Base-by-base conservation (phyloP, 2,329 filamentous ascomycete genomes). In the Fusarium praegraminearum region DNA sequence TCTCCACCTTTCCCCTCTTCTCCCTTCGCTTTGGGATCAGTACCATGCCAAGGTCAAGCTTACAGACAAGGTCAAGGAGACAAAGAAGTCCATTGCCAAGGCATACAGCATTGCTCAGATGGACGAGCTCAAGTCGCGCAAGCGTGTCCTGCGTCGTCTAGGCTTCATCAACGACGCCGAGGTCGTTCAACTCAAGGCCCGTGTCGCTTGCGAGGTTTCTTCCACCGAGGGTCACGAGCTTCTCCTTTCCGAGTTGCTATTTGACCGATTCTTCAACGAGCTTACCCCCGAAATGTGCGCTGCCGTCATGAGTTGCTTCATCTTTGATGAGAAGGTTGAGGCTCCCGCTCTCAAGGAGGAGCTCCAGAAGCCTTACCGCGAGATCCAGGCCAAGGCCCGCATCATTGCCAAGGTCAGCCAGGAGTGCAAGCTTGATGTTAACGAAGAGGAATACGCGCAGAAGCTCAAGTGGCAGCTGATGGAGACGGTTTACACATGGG, bases 231-330 rank as follows among this genome's bases (percentile, higher is more conserved):
- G 95, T 36, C 96, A 99, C 76, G 97, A 99, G 79, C 85, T 99
- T 43, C 90, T 99, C 69, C 87, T 99, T 7, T 94, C 93, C 15
- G 96, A 99, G 80, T 85, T 99, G 30, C 87, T 99, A 1, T 98
- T 99, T 81, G 97, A 98, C 79, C 89, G 94, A 40, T 98, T 98
- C 86, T 99, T 99, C 87, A 99, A 98, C 78, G 94, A 98, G 77
- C 84, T 98, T 44, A 90, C 90, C 0, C 94, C 96, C 0, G 95
- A 98, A 79, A 87, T 95, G 71, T 93, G 91, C 74, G 96, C 96
- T 2, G 88, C 95, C 0, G 89, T 94, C 8, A 86, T 99, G 62
- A 97, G 93, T 74, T 94, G 93, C 76, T 98, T 99, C 82, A 96
- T 99, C 70, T 98, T 98, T 73, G 97, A 99, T 77, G 96, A 99